Conservation (phyloP, 2,329 filamentous ascomycete genomes). For the Epichloe gansuensis region DNA sequence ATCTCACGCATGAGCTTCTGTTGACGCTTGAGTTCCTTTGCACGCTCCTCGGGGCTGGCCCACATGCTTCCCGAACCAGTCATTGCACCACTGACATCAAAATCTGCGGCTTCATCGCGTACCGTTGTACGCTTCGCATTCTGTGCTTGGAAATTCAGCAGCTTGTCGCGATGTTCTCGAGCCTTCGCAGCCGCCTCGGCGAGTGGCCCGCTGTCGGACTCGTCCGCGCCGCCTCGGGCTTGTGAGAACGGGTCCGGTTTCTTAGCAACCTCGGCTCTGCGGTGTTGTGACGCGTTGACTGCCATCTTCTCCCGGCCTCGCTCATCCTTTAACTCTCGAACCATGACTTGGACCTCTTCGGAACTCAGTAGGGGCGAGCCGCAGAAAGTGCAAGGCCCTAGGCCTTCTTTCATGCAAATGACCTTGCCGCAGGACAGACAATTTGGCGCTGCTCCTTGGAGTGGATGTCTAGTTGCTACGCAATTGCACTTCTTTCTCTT, state of each 20-base stretch:
- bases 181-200: constrained; percentile 54
- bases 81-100: constrained; percentile 37
- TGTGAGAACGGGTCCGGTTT: constrained; percentile 47
- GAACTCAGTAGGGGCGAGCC: constrained; percentile 57
- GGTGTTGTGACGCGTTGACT: constrained; percentile 59
- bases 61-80: constrained; percentile 48
- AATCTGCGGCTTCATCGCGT: constrained; percentile 66
- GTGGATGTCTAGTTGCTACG: constrained; percentile 73
- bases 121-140: constrained; percentile 76
- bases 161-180: constrained; percentile 64
- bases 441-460: constrained; percentile 85
- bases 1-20: constrained; percentile 73
- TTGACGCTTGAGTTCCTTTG: constrained; percentile 70
- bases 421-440: constrained; percentile 90
- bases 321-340: constrained; percentile 70
- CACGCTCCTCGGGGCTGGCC: constrained; percentile 72
- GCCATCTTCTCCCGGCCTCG: constrained; percentile 78
- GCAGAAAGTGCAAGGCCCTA: constrained; percentile 91
- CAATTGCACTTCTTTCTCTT: constrained; percentile 67
- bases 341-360: constrained; percentile 71
- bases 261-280: constrained; percentile 49
- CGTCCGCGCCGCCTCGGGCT: constrained; percentile 21
- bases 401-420: constrained; percentile 83
- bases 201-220: constrained; percentile 22
- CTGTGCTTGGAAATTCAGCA: constrained; percentile 72